Evolutionary conservation across 345 rosid species (phyloP).

Genomic region (Lenwebbia sp.): DNA sequence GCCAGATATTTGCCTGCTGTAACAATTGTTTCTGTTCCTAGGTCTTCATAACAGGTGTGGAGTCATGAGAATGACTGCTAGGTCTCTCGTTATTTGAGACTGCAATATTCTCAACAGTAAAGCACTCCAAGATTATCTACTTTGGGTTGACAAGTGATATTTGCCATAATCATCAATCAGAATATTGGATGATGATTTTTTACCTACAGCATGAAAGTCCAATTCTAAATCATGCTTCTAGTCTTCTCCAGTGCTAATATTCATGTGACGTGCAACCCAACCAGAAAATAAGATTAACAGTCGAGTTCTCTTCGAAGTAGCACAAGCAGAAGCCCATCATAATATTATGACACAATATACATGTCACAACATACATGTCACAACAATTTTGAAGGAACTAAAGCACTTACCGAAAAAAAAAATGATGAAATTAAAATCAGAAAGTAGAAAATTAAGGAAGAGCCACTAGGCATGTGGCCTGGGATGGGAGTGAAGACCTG

Average conservation of each 20-base stretch:
- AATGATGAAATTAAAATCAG: not conserved
- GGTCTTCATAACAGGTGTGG: not conserved
- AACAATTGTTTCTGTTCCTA: not conserved
- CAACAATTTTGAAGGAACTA: not conserved
- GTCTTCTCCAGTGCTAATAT: not conserved
- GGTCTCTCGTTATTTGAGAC: not conserved
- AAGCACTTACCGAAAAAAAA: not conserved
- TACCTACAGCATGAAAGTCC: not conserved
- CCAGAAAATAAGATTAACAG: not conserved
- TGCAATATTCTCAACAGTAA: not conserved
- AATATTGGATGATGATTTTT: not conserved
- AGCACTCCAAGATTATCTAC: not conserved
- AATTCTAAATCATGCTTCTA: not conserved
- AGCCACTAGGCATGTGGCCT: not conserved
- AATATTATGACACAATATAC: not conserved
- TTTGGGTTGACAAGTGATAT: not conserved
- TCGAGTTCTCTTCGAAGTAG: not conserved
- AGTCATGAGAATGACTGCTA: not conserved
- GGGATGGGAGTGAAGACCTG: not conserved
- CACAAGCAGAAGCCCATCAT: not conserved
- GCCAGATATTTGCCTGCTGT: not conserved
- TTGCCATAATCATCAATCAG: not conserved
- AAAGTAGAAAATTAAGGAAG: not conserved
- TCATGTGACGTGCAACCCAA: not conserved
- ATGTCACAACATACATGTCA: not conserved